Base-by-base conservation (phyloP, 768 basidiomycete genomes). In the Suillus subalutaceus region DNA sequence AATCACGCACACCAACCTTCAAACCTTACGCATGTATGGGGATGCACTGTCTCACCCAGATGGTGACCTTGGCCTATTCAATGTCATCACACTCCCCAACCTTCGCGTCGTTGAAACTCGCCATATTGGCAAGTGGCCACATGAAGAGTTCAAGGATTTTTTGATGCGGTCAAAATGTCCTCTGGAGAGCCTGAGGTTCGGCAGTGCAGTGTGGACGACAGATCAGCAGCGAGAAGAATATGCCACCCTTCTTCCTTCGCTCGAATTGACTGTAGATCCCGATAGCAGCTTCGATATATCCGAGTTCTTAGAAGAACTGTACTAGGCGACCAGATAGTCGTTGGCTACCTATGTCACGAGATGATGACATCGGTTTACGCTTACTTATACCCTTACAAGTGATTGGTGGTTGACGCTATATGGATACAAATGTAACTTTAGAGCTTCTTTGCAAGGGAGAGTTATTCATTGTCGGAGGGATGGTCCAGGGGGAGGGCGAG, bases 121-220 rank as follows among this genome's bases (percentile, higher is more conserved):
- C 20, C 61, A 66, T 55, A 43, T 70, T 12, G 26, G 16, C 3
- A 2, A 32, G 8, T 74, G 72, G 72, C 66, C 50, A n/a, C 66
- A 71, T 10, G 41, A 67, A 4, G 64, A 65, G 20, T 63, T 73
- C 53, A 74, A 53, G 52, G 23, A 65, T 10, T 73, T 73, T 32
- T 30, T 73, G n/a, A 23, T 16, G 52, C 69, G 72, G 3, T 73
- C 72, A 12, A 9, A 6, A 26, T 73, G 73, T 32, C 72, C 72
- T 15, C 65, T 73, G 20, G 69, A 71, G 48, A 6, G 12, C 12
- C n/a, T 48, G 10, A 23, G 2, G 13, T 48, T 50, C 6, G 13
- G n/a, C n/a, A 8, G 18, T 7, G 48, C 4, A 23, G 48, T 48
- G n/a, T 23, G 12, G 4, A 12, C 12, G 5, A 23, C 48, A 18